phyloP scores from a whole-genome alignment of 805 yeast species.

The Yarrowia deformans region DNA sequence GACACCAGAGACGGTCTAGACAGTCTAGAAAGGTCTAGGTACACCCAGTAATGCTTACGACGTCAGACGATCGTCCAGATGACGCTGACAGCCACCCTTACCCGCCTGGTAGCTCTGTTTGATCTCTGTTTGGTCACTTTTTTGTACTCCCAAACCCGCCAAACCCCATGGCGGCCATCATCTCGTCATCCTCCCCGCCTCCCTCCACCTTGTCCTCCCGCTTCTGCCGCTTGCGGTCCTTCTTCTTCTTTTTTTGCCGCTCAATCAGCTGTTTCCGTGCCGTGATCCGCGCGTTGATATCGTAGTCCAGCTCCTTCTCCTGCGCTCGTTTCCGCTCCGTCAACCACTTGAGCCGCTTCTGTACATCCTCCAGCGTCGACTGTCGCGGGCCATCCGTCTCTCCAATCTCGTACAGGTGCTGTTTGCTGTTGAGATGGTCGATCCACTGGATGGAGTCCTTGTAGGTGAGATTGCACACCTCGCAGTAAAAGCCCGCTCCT shows the following conservation, averaged over 20 bases:
- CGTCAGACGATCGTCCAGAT: no score
- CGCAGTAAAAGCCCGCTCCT: constrained; percentile 86
- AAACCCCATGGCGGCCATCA: constrained; percentile 39
- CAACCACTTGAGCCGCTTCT: constrained; percentile 52
- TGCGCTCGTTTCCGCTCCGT: constrained; percentile 48
- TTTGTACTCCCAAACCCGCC: constrained; percentile 24
- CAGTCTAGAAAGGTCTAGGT: no score
- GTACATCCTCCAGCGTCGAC: constrained; percentile 58
- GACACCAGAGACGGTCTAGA: no score
- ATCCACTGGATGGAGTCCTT: constrained; percentile 82
- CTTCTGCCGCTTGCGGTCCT: constrained; percentile 21
- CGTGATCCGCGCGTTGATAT: constrained; percentile 22
- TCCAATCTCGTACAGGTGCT: constrained; percentile 55
- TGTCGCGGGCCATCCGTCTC: constrained; percentile 52
- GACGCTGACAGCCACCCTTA: no score
- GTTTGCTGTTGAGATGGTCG: constrained; percentile 82
- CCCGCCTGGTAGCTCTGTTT: no score
- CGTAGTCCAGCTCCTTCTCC: constrained; percentile 40
- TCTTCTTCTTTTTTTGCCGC: constrained; percentile 13
- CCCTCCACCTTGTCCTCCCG: constrained; percentile 15
- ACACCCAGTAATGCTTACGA: no score
- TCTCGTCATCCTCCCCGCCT: constrained; percentile 3
- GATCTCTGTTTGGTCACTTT: not conserved
- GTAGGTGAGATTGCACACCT: constrained; percentile 77
- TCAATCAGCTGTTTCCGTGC: constrained; percentile 14